Evolutionary conservation across 768 basidiomycete species (phyloP), one percentile per base, ranked within the genome.

Genomic region (Fibroporia radiculosa): DNA sequence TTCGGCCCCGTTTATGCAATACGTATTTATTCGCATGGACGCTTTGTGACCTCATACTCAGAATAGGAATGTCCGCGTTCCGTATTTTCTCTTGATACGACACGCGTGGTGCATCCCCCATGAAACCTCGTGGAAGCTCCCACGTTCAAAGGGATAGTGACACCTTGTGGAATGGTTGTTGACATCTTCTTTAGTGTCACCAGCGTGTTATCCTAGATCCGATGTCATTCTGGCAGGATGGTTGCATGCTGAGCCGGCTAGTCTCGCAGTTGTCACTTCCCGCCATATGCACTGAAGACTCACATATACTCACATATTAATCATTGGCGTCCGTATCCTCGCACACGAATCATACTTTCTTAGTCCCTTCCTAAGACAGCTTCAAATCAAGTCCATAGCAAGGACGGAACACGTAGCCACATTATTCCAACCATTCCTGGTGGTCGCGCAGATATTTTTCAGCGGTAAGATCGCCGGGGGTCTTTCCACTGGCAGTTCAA

Each of bases 371-470:
- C 47, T 44, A 48, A 6, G 47, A 48, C 18, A 47, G 50, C 11
- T 40, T 22, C 50, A 46, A 52, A 12, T 43, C 50, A 2, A 44
- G 53, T 14, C 23, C 28, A 36, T 54, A 57, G 0, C 56, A 48
- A n/a, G 56, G 48, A 1, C 54, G 53, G 2, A 59, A 42, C 41
- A 39, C 43, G 41, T 57, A 57, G 4, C 56, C 57, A 3, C 29
- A 33, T 14, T 54, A 36, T 22, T 44, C 12, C 3, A 53, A 31
- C 47, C 47, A 52, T 13, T n/a, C 12, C 23, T 48, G 47, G 11
- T 38, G 51, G 19, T 48, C 47, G 13, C 47, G 27, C 51, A 47
- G 48, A 33, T 39, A 51, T 14, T 18, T 2, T 20, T 51, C 50
- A 5, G 29, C 29, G n/a, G n/a, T n/a, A n/a, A n/a, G n/a, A n/a